Evolutionary conservation across 2,329 filamentous ascomycete species (phyloP), one percentile per base, ranked within the genome.

Genomic region (Podosphaera aphanis): DNA sequence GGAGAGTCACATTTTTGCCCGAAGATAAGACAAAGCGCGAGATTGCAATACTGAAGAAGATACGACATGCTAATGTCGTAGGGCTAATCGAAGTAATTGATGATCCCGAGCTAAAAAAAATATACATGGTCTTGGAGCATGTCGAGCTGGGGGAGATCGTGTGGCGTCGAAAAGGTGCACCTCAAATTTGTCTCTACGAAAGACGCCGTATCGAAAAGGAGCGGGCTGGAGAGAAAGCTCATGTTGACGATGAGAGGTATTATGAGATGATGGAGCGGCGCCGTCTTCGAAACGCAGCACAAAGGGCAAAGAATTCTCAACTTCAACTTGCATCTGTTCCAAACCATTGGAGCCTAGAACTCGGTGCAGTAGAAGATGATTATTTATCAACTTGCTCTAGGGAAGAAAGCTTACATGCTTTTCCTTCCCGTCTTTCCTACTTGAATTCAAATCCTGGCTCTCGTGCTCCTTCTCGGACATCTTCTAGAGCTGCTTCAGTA

Each of bases 41-140:
- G 64, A 93, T 98, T 51, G 90, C 90, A 58, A 95, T 98, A 48
- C 68, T 98, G 56, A 98, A 98, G 63, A 98, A 98, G 66, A 93
- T 93, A 46, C 79, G 88, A 25, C 90, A 98, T 61, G 79, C 83
- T n/a, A 94, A 98, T 57, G 83, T 98, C 36, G 90, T 98, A 50
- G 86, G 83, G 55, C 68, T 98, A 35, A 72, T 95, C 51, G 90
- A 98, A 64, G 86, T 98, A 56, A 95, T 98, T 56, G 90, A 98
- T 60, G 90, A 98, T 59, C 88, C 88, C 1, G 83, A 85, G 56
- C 75, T 85, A 48, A 90, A 92, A 65, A 98, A 98, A 64, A 93
- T 98, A 50, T 98, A 98, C 64, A 88, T 98, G 64, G 83, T 95
- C 18, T 71, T 98, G 38, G 90, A 98, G 61, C 88, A 88, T 61